phyloP scores from a whole-genome alignment of 139 green algal species.

The Tetradesmus lagerheimii region DNA sequence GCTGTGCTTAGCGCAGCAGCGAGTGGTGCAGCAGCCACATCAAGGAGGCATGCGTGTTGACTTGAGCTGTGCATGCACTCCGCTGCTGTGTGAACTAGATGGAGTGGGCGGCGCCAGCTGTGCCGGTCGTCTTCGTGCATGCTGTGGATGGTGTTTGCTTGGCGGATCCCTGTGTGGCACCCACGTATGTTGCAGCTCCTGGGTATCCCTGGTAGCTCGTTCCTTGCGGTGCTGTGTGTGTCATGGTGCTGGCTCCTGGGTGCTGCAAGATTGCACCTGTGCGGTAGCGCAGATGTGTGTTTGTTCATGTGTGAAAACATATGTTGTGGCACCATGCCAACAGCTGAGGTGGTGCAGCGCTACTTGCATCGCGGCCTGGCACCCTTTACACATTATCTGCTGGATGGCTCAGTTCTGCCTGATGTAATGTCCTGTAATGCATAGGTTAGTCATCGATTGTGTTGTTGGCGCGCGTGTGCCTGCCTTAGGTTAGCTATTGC shows the following conservation, averaged over 20 bases:
- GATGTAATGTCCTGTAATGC: background rate
- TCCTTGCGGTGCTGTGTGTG: background rate
- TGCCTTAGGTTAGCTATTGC: background rate
- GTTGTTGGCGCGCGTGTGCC: background rate
- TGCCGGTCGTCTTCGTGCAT: too few species aligned
- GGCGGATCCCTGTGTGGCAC: too few species aligned
- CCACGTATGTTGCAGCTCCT: background rate
- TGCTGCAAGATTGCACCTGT: background rate
- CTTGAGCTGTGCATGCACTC: too few species aligned
- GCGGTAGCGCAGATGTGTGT: background rate
- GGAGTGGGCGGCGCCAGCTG: too few species aligned
- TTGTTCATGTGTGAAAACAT: background rate
- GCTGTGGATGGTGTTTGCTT: too few species aligned
- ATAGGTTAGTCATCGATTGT: background rate
- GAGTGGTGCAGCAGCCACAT: too few species aligned
- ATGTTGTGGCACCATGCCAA: background rate
- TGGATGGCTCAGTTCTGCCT: background rate
- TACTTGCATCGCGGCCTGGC: background rate
- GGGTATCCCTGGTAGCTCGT: too few species aligned
- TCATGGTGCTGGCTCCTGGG: background rate
- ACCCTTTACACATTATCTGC: background rate
- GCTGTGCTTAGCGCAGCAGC: too few species aligned
- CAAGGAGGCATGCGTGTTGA: too few species aligned
- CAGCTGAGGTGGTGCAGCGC: too few species aligned
- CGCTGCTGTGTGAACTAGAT: too few species aligned